Evolutionary conservation across 2,329 filamentous ascomycete species (phyloP).

Genomic region (Penicillium hesseltinei): DNA sequence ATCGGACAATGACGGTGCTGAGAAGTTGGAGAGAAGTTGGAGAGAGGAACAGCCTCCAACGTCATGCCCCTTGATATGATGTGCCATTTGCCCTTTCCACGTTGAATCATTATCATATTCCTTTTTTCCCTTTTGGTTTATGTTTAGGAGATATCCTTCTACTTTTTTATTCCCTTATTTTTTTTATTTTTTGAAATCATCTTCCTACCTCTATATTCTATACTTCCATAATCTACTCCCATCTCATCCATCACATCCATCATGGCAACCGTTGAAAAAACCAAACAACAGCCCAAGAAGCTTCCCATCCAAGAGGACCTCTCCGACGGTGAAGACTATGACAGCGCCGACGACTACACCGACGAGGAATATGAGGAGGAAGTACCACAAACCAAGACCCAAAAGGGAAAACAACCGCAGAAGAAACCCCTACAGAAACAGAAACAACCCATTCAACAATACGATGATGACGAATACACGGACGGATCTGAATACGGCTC

Average conservation of each 20-base stretch:
- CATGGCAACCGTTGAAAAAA: slow-evolving; percentile 33
- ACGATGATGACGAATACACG: slow-evolving; percentile 30
- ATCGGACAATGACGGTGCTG: slow-evolving; percentile 15
- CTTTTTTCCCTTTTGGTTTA: slow-evolving; percentile 8
- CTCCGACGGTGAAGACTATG: slow-evolving; percentile 29
- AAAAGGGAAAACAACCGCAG: slow-evolving; percentile 16
- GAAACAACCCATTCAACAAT: slow-evolving; percentile 18
- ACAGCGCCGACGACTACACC: slow-evolving; percentile 31
- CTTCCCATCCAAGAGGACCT: slow-evolving; percentile 28
- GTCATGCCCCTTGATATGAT: slow-evolving; percentile 19
- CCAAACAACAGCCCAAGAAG: slow-evolving; percentile 26
- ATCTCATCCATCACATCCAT: slow-evolving; percentile 2
- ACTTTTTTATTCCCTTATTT: not conserved
- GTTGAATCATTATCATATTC: slow-evolving; percentile 15
- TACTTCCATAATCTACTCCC: not conserved
- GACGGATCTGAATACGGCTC: slow-evolving; percentile 34
- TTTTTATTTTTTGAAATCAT: not conserved
- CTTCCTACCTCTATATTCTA: not conserved
- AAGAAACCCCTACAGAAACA: slow-evolving; percentile 14
- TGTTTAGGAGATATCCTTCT: not conserved
- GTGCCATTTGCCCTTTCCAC: not conserved
- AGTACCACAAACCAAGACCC: slow-evolving; percentile 9
- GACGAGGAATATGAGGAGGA: slow-evolving; percentile 25
- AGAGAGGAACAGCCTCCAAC: slow-evolving; percentile 19
- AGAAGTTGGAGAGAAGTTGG: not conserved